phyloP scores from a whole-genome alignment of 345 rosid genomes.

The Euphorbia pulcherrima region DNA sequence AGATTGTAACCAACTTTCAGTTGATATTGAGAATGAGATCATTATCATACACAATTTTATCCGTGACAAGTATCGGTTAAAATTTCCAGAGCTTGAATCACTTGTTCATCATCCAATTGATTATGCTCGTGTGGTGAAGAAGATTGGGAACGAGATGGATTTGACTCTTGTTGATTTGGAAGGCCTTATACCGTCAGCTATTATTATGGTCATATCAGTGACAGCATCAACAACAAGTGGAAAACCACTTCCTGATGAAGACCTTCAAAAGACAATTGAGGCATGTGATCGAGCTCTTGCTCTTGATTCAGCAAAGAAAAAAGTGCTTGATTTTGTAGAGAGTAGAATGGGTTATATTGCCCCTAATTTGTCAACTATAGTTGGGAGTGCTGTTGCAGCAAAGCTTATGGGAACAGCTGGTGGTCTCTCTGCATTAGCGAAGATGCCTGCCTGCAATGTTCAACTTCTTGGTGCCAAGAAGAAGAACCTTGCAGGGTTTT shows the following conservation, averaged over 20 bases:
- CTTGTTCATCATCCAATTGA: conserved; percentile 88
- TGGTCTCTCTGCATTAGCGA: conserved; percentile 83
- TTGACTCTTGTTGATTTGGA: conserved; percentile 83
- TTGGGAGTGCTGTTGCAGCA: conserved; percentile 95
- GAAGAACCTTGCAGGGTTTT: conserved; percentile 92
- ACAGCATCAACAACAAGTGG: conserved; percentile 93
- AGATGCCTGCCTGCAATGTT: conserved; percentile 96
- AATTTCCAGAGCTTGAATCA: conserved; percentile 92
- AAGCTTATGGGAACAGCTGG: conserved; percentile 98
- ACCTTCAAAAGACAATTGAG: conserved; percentile 65
- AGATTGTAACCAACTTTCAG: conserved; percentile 78
- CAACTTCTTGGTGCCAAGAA: conserved; percentile 91
- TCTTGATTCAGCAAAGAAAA: conserved; percentile 72
- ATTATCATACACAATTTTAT: conserved; percentile 80
- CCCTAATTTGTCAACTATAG: conserved; percentile 85
- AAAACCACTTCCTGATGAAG: conserved; percentile 79
- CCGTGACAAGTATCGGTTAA: conserved; percentile 76
- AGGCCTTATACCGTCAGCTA: conserved; percentile 80
- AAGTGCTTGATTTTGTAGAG: conserved; percentile 93
- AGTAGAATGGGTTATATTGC: conserved; percentile 95
- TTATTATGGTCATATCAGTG: conserved; percentile 91
- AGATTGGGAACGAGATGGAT: conserved; percentile 83
- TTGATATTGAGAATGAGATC: conserved; percentile 89
- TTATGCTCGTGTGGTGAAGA: conserved; percentile 89
- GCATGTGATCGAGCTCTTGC: conserved; percentile 90